Conservation (phyloP, 108 stramenopile genomes). For the Tribonema minus region DNA sequence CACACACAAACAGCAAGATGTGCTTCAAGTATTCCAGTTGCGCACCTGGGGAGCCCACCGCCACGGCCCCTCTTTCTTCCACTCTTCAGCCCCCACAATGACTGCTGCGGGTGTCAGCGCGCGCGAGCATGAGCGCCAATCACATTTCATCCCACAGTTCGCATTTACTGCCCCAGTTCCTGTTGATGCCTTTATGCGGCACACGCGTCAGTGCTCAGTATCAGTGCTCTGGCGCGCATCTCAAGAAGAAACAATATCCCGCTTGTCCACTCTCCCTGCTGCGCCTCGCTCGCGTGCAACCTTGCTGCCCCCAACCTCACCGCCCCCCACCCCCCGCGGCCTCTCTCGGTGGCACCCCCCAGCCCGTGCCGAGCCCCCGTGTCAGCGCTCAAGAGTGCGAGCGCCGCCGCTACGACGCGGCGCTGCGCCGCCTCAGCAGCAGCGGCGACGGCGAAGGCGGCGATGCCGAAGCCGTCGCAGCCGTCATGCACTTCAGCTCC, state of each 20-base stretch:
- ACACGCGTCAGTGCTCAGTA: slow-evolving; percentile 42
- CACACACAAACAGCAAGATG: too few relatives aligned
- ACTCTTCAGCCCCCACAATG: too few relatives aligned
- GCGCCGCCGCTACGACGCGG: neutral
- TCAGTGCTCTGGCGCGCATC: slow-evolving; percentile 55
- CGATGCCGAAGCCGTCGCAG: neutral
- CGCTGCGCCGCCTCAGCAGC: neutral
- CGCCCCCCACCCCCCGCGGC: neutral
- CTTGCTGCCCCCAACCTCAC: neutral
- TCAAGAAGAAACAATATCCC: slow-evolving; percentile 45
- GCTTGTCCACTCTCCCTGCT: slow-evolving; percentile 50
- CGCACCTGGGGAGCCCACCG: too few relatives aligned
- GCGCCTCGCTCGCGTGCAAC: too few relatives aligned
- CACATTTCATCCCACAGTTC: too few relatives aligned
- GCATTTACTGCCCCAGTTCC: too few relatives aligned
- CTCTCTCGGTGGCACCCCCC: neutral
- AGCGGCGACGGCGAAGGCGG: neutral
- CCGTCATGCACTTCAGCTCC: too few relatives aligned
- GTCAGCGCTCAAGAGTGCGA: neutral
- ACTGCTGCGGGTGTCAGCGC: too few relatives aligned
- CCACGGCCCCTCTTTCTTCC: too few relatives aligned
- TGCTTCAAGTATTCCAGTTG: too few relatives aligned
- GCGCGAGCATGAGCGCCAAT: too few relatives aligned
- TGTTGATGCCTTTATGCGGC: too few relatives aligned
- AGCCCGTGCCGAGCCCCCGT: neutral